These are phyloP conservation scores for Ustanciosporium gigantosporum DNA, from an alignment of 1,284 basidiomycete species.

Conservation along the genomic window DNA sequence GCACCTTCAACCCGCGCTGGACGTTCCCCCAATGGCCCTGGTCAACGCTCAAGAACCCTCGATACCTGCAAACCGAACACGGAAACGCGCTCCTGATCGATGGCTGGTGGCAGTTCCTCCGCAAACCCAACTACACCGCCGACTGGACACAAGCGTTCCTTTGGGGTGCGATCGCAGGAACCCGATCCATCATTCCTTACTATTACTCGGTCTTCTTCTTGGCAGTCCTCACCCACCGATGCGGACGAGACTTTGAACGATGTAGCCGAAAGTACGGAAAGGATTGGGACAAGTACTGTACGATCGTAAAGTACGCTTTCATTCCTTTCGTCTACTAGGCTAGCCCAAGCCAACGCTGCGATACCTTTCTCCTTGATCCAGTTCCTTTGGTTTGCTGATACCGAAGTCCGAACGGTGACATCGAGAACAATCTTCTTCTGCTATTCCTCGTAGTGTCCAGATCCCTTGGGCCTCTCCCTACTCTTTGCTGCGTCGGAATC, in stretches of 20 bases:
- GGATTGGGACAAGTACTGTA: slow-evolving; percentile 53
- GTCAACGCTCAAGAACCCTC: slow-evolving; percentile 82
- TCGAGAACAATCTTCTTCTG: too few relatives aligned
- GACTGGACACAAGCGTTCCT: slow-evolving; percentile 78
- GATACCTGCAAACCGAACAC: slow-evolving; percentile 89
- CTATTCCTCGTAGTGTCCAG: too few relatives aligned
- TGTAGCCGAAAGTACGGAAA: slow-evolving; percentile 77
- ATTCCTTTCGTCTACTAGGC: slow-evolving; percentile 70
- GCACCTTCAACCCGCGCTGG: slow-evolving; percentile 77
- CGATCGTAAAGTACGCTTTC: slow-evolving; percentile 81
- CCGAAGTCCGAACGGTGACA: too few relatives aligned
- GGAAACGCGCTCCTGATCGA: slow-evolving; percentile 84
- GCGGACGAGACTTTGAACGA: slow-evolving; percentile 62
- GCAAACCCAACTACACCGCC: slow-evolving; percentile 64
- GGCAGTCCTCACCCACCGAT: slow-evolving; percentile 54
- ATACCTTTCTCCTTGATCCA: too few relatives aligned
- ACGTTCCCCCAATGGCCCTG: slow-evolving; percentile 92
- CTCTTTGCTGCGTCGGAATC: too few relatives aligned
- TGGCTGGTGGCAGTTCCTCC: slow-evolving; percentile 80
- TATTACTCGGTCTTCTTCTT: slow-evolving; percentile 67
- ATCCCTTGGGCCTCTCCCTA: too few relatives aligned
- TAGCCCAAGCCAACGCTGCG: neutral
- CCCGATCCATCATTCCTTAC: slow-evolving; percentile 84
- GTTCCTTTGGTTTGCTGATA: too few relatives aligned
- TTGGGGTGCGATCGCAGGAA: slow-evolving; percentile 86